These are phyloP conservation scores for Alternaria metachromatica DNA, from an alignment of 2,329 filamentous ascomycete species.

Conservation along the genomic window DNA sequence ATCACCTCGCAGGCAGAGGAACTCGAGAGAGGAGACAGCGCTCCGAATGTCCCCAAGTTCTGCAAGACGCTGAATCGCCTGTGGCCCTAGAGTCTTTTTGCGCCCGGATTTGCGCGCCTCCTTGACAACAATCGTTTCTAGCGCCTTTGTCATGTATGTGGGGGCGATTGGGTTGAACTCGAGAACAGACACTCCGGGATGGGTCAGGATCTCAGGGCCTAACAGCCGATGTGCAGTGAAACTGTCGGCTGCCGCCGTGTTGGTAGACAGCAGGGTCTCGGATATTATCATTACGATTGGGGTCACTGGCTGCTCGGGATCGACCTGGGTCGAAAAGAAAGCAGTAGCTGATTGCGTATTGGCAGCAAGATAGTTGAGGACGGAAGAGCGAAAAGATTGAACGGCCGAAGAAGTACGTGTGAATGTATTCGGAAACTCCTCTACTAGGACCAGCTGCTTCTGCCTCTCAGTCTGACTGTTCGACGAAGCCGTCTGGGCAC, in stretches of 20 bases:
- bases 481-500: constrained; percentile 15
- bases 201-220: constrained; percentile 82
- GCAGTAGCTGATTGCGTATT: constrained; percentile 65
- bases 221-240: constrained; percentile 91
- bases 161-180: constrained; percentile 94
- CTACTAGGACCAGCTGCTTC: constrained; percentile 55
- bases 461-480: constrained; percentile 26
- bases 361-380: constrained; percentile 76
- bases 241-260: constrained; percentile 83
- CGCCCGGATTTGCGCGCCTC: constrained; percentile 81
- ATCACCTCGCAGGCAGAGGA: constrained; percentile 85
- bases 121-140: constrained; percentile 82
- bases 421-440: constrained; percentile 60
- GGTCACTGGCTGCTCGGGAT: constrained; percentile 30
- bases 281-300: constrained; percentile 91
- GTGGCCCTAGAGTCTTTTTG: constrained; percentile 75
- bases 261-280: constrained; percentile 85
- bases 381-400: constrained; percentile 69
- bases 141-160: constrained; percentile 81
- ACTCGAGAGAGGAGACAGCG: constrained; percentile 90
- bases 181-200: constrained; percentile 78
- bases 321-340: constrained; percentile 43
- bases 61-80: constrained; percentile 78
- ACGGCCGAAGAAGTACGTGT: constrained; percentile 53
- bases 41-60: constrained; percentile 92